phyloP scores from a whole-genome alignment of 208 protist genomes.

The Wallacemonas collosoma region DNA sequence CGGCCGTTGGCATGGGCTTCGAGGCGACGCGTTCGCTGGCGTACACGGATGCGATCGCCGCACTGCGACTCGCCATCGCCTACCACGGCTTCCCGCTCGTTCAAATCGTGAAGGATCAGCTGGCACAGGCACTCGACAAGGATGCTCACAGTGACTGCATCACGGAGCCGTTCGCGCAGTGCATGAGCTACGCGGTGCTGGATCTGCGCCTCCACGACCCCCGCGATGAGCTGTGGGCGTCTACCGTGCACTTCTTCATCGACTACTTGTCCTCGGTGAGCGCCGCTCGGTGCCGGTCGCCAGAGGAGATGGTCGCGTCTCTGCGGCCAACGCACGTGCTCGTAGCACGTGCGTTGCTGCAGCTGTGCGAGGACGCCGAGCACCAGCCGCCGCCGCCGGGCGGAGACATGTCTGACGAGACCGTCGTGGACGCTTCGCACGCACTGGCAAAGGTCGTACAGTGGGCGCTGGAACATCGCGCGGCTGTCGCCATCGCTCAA shows the following conservation, averaged over 20 bases:
- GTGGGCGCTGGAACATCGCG: constrained; percentile 35
- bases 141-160: not conserved
- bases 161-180: constrained; percentile 55
- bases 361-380: constrained; percentile 27
- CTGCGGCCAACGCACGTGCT: constrained; percentile 38
- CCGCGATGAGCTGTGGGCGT: constrained; percentile 50
- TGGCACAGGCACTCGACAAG: constrained; percentile 9
- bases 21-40: constrained; percentile 19
- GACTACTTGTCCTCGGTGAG: constrained; percentile 42
- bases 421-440: not conserved
- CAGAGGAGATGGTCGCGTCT: constrained; percentile 27
- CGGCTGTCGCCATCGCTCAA: constrained; percentile 16
- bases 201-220: constrained; percentile 54
- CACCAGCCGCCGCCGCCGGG: not conserved
- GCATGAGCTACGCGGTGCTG: constrained; percentile 71
- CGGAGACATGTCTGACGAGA: constrained; percentile 1
- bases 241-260: constrained; percentile 38
- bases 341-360: constrained; percentile 40
- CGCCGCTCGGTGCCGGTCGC: constrained; percentile 25
- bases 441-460: constrained; percentile 29
- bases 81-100: constrained; percentile 64
- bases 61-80: constrained; percentile 57
- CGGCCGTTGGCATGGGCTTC: constrained; percentile 14
- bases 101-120: constrained; percentile 41
- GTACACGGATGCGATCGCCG: constrained; percentile 50